A percentile compares a stretch with the other conserved stretches of the same genome.
Evolutionary conservation across 2,329 filamentous ascomycete genomes (phyloP).

Genomic region (Lasiodiplodia sp.): DNA sequence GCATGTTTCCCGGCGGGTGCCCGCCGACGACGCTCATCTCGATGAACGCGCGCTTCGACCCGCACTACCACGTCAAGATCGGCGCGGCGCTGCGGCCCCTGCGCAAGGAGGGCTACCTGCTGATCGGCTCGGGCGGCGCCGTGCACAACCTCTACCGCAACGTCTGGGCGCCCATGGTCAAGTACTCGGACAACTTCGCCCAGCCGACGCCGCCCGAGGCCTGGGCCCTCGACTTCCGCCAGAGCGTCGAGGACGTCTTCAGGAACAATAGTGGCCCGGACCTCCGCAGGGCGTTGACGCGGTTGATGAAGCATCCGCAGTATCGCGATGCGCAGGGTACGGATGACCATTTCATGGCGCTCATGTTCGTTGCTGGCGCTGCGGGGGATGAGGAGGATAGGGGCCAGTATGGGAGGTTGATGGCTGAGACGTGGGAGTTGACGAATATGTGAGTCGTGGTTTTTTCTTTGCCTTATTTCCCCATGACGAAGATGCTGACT

Average conservation of each 20-base stretch:
- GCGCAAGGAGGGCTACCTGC: slow-evolving; percentile 61
- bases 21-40: slow-evolving; percentile 69
- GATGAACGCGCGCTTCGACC: slow-evolving; percentile 63
- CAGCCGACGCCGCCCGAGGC: slow-evolving; percentile 64
- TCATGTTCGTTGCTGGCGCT: slow-evolving; percentile 68
- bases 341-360: slow-evolving; percentile 74
- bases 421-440: slow-evolving; percentile 71
- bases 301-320: slow-evolving; percentile 72
- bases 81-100: slow-evolving; percentile 65
- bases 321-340: slow-evolving; percentile 73
- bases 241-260: slow-evolving; percentile 68
- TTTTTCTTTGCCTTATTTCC: not conserved
- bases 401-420: slow-evolving; percentile 51
- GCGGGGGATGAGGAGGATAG: slow-evolving; percentile 51
- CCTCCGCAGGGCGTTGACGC: slow-evolving; percentile 62
- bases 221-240: slow-evolving; percentile 70
- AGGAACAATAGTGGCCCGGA: slow-evolving; percentile 61
- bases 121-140: slow-evolving; percentile 67
- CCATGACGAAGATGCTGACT: not conserved
- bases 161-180: slow-evolving; percentile 69
- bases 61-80: slow-evolving; percentile 64
- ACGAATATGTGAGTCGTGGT: slow-evolving; percentile 61
- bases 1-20: slow-evolving; percentile 71
- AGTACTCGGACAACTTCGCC: slow-evolving; percentile 69
- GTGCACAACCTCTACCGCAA: slow-evolving; percentile 77